These are phyloP conservation scores for Pilatotrama ljubarskyi DNA, from an alignment of 768 basidiomycete genomes.

Conservation along the genomic window DNA sequence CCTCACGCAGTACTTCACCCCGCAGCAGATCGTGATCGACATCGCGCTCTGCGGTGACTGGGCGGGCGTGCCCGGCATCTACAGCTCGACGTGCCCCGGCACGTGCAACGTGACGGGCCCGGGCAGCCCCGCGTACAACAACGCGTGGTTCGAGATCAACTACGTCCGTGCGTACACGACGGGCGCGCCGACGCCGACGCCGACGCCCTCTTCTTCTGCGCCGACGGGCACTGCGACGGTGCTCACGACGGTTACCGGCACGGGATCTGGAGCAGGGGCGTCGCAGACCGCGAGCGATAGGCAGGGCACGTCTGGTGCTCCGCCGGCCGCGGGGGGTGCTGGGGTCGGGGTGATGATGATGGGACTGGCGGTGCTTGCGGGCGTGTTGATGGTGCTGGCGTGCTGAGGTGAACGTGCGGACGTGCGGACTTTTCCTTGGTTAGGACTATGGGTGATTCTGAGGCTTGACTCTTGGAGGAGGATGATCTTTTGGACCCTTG, in stretches of 20 bases:
- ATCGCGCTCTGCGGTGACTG: slow-evolving; percentile 56
- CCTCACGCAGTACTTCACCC: slow-evolving; percentile 43
- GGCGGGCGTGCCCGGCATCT: slow-evolving; percentile 49
- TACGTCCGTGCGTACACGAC: slow-evolving; percentile 63
- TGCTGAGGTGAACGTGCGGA: too few species aligned
- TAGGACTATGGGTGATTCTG: too few species aligned
- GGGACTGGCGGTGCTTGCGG: neutral
- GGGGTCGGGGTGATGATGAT: neutral
- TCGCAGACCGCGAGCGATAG: neutral
- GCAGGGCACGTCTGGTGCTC: neutral
- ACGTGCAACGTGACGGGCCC: slow-evolving; percentile 49
- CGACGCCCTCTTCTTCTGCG: slow-evolving; percentile 10
- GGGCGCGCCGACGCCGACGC: slow-evolving; percentile 20
- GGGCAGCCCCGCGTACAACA: slow-evolving; percentile 54
- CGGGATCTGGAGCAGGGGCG: neutral
- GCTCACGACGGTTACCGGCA: neutral
- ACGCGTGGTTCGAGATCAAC: slow-evolving; percentile 67
- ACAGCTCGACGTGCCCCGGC: slow-evolving; percentile 34
- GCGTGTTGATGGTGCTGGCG: neutral
- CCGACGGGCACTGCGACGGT: neutral
- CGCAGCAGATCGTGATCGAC: slow-evolving; percentile 53
- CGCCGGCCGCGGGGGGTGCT: neutral
- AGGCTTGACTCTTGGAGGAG: too few species aligned
- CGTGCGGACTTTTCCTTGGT: too few species aligned
- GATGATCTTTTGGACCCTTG: too few species aligned